Conservation (phyloP, 176 grass and related monocot species). For the Echinochloa phyllopogon region DNA sequence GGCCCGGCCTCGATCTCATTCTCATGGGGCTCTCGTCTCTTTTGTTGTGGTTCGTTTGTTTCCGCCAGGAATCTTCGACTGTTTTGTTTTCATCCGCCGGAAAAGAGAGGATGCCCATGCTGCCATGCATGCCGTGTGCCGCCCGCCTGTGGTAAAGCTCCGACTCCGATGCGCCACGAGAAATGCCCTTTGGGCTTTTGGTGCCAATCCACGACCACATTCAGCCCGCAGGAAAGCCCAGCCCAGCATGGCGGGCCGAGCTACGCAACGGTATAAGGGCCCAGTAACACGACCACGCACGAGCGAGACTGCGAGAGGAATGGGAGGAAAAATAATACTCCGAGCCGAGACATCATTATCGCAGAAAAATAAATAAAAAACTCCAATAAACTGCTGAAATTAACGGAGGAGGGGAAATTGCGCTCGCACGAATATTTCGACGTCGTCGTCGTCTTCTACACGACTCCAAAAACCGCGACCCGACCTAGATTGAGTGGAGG, state of each 20-base stretch:
- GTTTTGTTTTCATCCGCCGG: too few relatives aligned
- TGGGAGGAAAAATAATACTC: neutral
- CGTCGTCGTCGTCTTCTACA: constrained; percentile 27
- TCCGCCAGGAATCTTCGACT: too few relatives aligned
- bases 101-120: too few relatives aligned
- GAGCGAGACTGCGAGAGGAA: neutral
- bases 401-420: neutral
- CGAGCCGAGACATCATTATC: neutral
- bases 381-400: neutral
- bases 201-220: too few relatives aligned
- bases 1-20: too few relatives aligned
- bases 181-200: too few relatives aligned
- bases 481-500: neutral
- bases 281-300: neutral
- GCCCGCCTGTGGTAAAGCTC: too few relatives aligned
- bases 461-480: neutral
- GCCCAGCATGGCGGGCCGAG: neutral
- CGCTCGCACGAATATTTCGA: neutral
- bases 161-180: too few relatives aligned
- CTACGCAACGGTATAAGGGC: neutral
- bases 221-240: neutral
- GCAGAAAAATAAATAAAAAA: neutral
- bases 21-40: too few relatives aligned
- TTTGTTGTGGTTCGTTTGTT: too few relatives aligned
- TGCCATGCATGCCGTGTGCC: too few relatives aligned